Base-by-base conservation (phyloP, 2,329 filamentous ascomycete genomes). In the Nigrospora sphaerica region DNA sequence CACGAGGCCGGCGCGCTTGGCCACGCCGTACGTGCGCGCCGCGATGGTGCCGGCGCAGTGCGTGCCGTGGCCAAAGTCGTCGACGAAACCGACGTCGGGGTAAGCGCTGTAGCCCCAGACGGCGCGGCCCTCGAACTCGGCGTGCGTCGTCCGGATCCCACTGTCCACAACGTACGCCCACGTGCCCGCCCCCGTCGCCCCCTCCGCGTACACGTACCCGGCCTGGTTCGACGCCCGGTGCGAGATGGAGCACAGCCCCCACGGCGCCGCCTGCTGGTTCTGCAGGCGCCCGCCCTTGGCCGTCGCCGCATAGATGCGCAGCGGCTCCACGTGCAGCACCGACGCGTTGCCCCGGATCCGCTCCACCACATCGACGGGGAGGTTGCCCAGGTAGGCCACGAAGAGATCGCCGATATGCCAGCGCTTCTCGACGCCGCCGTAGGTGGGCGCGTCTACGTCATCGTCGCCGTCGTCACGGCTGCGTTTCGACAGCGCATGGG, bases 151-250 rank as follows among this genome's bases (percentile, higher is more conserved):
- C 36, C 67, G 65, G 44, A 81, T 71, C 32, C 78, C 77, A 0
- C 72, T 78, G 57, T 81, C 78, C 46, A 81, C 61, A 44, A 81
- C 61, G 56, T 80, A 81, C 42, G 71, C 63, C 49, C 68, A 78
- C 43, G 62, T 69, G 32, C 60, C 65, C 14, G 56, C 46, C 12
- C 72, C 72, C 19, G 69, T 68, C 17, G 69, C 68, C 16, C 55
- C 62, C 10, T 52, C 47, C 49, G 74, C 68, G 55, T 73, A 74
- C 28, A 59, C 49, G 52, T 74, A 75, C 41, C 60, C 54, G 12
- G 43, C 61, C 7, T 53, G 59, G 33, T 61, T 61, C 17, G 59
- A 53, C 16, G 54, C 62, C n/a, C 59, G 55, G 57, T 68, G 65
- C 10, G 74, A 76, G 50, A 76, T 60, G 32, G 69, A 63, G 2